Conservation (phyloP, 2,329 filamentous ascomycete species). For the Trichophyton verrucosum region DNA sequence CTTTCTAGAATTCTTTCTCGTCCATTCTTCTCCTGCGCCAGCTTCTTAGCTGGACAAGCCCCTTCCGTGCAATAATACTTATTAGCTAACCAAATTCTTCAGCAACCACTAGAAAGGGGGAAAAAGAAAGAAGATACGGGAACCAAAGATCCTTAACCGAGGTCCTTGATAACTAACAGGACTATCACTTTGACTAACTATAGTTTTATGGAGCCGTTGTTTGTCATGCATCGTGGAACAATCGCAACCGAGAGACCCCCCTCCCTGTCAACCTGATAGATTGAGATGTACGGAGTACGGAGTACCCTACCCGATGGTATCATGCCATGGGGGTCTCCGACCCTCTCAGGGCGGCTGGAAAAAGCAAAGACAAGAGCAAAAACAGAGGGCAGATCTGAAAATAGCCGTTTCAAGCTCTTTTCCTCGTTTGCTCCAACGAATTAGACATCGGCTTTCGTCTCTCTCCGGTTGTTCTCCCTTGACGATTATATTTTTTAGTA, state of each 20-base stretch:
- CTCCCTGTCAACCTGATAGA: no score
- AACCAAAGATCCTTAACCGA: neutral
- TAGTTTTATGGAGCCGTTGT: neutral
- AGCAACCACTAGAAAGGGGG: neutral
- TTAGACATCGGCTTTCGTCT: neutral
- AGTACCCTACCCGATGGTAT: neutral
- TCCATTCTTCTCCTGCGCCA: neutral
- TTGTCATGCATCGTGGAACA: constrained; percentile 2
- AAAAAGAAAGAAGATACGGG: neutral
- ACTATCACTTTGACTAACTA: neutral
- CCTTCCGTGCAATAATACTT: neutral
- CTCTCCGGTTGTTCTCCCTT: neutral
- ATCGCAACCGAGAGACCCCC: neutral
- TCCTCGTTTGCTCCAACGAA: neutral
- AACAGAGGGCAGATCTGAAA: neutral
- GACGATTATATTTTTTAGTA: neutral
- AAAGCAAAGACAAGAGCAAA: neutral
- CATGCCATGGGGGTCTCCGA: neutral
- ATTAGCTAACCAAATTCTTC: neutral
- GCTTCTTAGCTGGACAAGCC: neutral
- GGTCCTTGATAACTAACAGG: neutral
- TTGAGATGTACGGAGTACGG: neutral
- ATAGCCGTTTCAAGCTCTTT: neutral
- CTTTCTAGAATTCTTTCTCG: no score
- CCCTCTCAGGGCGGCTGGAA: neutral